These are phyloP conservation scores for Sanguinoderma infundibulare DNA, from an alignment of 1,284 basidiomycete genomes.

Conservation along the genomic window DNA sequence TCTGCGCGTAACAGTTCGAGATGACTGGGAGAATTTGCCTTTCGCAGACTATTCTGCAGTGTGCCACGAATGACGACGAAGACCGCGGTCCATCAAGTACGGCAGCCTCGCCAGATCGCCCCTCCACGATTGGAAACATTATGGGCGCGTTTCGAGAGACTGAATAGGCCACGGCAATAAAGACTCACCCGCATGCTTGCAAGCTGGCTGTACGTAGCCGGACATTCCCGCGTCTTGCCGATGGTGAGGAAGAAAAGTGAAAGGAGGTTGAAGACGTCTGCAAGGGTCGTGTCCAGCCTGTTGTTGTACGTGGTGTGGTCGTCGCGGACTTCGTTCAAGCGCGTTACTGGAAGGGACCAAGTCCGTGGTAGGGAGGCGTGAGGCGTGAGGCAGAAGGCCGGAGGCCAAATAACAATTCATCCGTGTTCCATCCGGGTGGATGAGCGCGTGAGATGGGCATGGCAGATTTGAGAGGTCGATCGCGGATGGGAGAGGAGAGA, in stretches of 20 bases:
- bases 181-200: slow-evolving; percentile 89
- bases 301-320: slow-evolving; percentile 80
- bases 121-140: slow-evolving; percentile 6
- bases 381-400: neutral
- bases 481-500: neutral
- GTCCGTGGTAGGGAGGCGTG: slow-evolving; percentile 5
- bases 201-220: slow-evolving; percentile 93
- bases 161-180: neutral
- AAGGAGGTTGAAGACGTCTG: slow-evolving; percentile 91
- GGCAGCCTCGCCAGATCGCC: slow-evolving; percentile 13
- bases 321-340: slow-evolving; percentile 90
- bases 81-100: neutral
- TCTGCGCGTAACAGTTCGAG: neutral
- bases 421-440: neutral
- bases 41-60: neutral
- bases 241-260: slow-evolving; percentile 95
- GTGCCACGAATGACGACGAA: neutral
- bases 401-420: neutral
- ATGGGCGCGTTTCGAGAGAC: neutral
- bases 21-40: neutral
- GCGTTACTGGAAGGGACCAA: slow-evolving; percentile 68
- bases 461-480: neutral
- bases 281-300: slow-evolving; percentile 89
- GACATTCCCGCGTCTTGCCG: slow-evolving; percentile 90
- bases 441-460: slow-evolving; percentile 5